These are phyloP conservation scores for Adiantum capillusveneris DNA, from an alignment of 75 land plant genomes.

Conservation along the genomic window DNA sequence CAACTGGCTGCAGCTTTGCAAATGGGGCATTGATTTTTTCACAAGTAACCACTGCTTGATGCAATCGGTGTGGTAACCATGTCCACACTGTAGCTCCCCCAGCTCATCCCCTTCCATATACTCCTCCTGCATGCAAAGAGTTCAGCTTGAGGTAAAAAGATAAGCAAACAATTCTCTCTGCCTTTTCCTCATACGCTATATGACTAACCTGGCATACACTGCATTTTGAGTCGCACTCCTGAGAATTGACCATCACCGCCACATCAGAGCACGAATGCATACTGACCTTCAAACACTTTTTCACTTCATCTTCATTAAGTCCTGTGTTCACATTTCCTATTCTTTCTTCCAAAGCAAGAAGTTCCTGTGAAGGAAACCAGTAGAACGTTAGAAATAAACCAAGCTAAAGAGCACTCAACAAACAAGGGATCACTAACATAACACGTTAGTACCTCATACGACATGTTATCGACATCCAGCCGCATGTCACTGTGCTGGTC, in stretches of 20 bases:
- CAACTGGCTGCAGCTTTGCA: background rate
- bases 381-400: background rate
- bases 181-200: background rate
- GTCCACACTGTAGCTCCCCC: conserved; percentile 57
- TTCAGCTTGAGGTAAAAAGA: no score
- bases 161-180: background rate
- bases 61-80: conserved; percentile 54
- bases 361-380: conserved; percentile 25
- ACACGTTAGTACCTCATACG: conserved; percentile 55
- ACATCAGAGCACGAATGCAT: conserved; percentile 17
- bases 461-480: conserved; percentile 63
- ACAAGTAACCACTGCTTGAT: conserved; percentile 59
- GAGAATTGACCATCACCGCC: background rate
- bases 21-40: conserved; percentile 63
- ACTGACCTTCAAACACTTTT: conserved; percentile 25
- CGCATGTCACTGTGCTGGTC: conserved; percentile 61
- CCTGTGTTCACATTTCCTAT: conserved; percentile 71
- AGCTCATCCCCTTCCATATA: conserved; percentile 50
- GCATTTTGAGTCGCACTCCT: conserved; percentile 37
- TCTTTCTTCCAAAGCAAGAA: conserved; percentile 55
- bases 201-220: conserved; percentile 69
- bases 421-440: background rate
- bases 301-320: conserved; percentile 44
- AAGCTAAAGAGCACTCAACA: background rate
- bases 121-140: conserved; percentile 47